phyloP scores from a whole-genome alignment of 805 yeast species.

The Spathaspora passalidarum region DNA sequence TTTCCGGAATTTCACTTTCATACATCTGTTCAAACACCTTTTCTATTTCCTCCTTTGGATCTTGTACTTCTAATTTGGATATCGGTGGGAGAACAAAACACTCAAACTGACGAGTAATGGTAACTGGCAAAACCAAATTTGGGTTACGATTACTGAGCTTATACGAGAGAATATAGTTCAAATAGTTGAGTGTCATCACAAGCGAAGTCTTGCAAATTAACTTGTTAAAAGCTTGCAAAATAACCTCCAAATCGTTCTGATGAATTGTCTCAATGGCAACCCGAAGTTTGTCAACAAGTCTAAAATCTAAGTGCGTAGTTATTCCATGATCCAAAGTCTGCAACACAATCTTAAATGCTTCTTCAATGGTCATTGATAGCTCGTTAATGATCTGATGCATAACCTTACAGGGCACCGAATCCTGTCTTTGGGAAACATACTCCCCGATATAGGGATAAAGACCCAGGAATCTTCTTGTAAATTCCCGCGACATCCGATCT shows the following conservation, averaged over 20 bases:
- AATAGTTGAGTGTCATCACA: conserved; percentile 11
- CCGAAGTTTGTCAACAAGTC: neutral
- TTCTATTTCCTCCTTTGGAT: neutral
- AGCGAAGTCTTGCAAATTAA: conserved; percentile 22
- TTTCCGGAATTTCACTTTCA: conserved; percentile 2
- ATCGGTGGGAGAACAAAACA: conserved; percentile 26
- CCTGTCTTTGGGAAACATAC: neutral
- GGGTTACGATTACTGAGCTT: conserved; percentile 11
- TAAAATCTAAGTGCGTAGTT: neutral
- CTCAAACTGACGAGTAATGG: conserved; percentile 13
- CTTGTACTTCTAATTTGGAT: conserved; percentile 20
- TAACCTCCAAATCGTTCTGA: conserved; percentile 9
- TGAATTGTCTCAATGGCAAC: conserved; percentile 2
- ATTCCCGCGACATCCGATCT: neutral
- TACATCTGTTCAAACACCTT: conserved; percentile 8
- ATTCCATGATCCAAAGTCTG: conserved; percentile 22
- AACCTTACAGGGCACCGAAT: neutral
- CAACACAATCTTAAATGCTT: conserved; percentile 17
- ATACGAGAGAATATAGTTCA: conserved; percentile 16
- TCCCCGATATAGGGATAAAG: neutral
- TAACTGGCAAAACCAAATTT: conserved; percentile 11
- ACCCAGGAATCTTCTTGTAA: neutral
- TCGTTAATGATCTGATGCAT: neutral
- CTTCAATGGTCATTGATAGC: conserved; percentile 1
- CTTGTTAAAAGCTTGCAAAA: conserved; percentile 17